Conservation (phyloP, 345 rosid genomes). For the Populus tremula region DNA sequence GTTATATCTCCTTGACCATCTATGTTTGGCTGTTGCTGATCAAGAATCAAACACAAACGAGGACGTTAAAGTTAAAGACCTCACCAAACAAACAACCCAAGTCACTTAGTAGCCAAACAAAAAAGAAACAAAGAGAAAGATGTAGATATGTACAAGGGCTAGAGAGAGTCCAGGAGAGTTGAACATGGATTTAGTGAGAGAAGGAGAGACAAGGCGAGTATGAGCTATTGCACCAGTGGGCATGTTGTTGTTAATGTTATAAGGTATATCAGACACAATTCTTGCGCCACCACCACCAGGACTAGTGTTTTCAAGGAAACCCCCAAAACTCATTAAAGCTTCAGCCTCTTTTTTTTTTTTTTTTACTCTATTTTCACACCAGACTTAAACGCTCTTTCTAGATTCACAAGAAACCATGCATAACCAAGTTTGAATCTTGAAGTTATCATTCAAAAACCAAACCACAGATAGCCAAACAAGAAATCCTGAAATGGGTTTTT, state of each 20-base stretch:
- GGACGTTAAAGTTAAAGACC: neutral
- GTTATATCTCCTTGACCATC: slow-evolving; percentile 41
- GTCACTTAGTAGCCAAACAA: neutral
- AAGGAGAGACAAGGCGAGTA: slow-evolving; percentile 47
- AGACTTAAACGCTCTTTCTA: neutral
- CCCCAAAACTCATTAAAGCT: slow-evolving; percentile 70
- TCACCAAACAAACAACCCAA: neutral
- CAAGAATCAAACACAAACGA: neutral
- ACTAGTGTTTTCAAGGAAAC: slow-evolving; percentile 51
- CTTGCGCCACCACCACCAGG: slow-evolving; percentile 45
- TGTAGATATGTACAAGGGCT: slow-evolving; percentile 45
- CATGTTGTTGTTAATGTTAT: slow-evolving; percentile 38
- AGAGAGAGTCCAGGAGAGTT: slow-evolving; percentile 80
- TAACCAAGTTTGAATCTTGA: neutral
- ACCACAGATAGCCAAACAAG: neutral
- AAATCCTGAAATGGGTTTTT: neutral
- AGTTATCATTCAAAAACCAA: neutral
- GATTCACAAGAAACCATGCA: neutral
- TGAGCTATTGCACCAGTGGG: slow-evolving; percentile 54
- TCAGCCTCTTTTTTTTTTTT: neutral
- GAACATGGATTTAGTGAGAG: slow-evolving; percentile 58
- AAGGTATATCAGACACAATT: slow-evolving; percentile 44
- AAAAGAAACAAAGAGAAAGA: neutral
- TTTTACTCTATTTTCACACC: neutral
- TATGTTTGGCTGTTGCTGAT: slow-evolving; percentile 50